Percentiles rank a stretch among this genome's conserved stretches.
Conservation (phyloP, 108 stramenopile genomes). For the Conticribra weissflogii region DNA sequence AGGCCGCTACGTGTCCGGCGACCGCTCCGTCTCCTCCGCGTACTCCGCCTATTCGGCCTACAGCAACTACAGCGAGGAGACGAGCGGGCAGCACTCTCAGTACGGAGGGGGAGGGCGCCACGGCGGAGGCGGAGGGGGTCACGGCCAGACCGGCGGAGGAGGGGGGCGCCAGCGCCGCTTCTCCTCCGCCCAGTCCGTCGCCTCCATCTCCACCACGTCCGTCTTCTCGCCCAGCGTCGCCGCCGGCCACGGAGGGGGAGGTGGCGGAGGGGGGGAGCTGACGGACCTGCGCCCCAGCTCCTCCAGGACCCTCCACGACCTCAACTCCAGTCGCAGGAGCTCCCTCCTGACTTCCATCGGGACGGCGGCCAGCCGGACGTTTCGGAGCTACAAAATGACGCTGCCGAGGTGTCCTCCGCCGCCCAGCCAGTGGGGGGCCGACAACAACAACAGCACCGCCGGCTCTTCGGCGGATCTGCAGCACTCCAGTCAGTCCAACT, state of each 20-base stretch:
- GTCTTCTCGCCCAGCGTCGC: slow-evolving; percentile 13
- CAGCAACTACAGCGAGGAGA: slow-evolving; percentile 4
- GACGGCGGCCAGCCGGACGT: slow-evolving; percentile 41
- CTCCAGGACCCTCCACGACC: slow-evolving; percentile 24
- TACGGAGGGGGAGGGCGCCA: slow-evolving; percentile 1
- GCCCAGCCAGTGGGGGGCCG: neutral
- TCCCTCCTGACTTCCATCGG: slow-evolving; percentile 35
- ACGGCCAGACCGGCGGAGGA: slow-evolving; percentile 6
- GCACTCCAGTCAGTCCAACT: too few species aligned
- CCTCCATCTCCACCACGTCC: slow-evolving; percentile 17
- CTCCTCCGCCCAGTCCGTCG: slow-evolving; percentile 20
- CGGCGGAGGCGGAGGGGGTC: neutral
- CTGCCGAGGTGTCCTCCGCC: slow-evolving; percentile 33
- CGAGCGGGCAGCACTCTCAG: neutral
- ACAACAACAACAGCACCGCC: neutral
- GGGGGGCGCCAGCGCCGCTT: neutral
- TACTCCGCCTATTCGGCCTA: slow-evolving; percentile 9
- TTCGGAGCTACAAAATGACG: slow-evolving; percentile 48
- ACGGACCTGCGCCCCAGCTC: slow-evolving; percentile 38
- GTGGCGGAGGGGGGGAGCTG: neutral
- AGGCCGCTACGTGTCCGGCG: neutral
- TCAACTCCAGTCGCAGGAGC: slow-evolving; percentile 27
- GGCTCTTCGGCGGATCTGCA: neutral
- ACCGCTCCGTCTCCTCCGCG: slow-evolving; percentile 24
- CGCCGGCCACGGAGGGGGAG: neutral